Evolutionary conservation across 2,329 filamentous ascomycete genomes (phyloP), one percentile per base, ranked within the genome.

Genomic region (Sphaerulina musiva): DNA sequence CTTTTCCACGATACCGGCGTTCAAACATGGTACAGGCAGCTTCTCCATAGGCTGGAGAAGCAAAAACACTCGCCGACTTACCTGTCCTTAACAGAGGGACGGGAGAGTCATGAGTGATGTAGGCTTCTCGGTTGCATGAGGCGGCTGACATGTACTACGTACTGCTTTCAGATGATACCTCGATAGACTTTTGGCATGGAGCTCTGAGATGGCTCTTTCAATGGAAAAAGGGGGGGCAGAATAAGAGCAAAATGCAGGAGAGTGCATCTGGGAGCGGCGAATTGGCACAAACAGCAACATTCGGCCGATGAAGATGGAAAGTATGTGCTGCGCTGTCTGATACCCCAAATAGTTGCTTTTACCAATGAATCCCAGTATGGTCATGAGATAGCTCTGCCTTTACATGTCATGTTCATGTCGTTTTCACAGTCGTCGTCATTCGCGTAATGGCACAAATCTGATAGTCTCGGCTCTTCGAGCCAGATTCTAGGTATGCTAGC

Each of bases 101-200:
- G 31, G 44, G 44, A 23, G 50, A 39, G 54, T 53, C 45, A 40
- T 39, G 51, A 38, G 54, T 46, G 48, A 23, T 44, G 26, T 34
- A 46, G 41, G 42, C 41, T 50, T 34, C 20, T 53, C 43, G 20
- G 20, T 45, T 48, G 46, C 38, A 45, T 43, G 45, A 44, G 34
- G 48, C 53, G 45, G 44, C 45, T 55, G 26, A 6, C 26, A 29
- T 38, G 44, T 55, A 46, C 34, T 38, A 45, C 32, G 31, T 46
- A 56, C 45, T 56, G 54, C 50, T 56, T 56, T 53, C 54, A 56
- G 54, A 56, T 56, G 50, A 50, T 53, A 53, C 50, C 54, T 53
- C 47, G 39, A 53, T 47, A 56, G 51, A 53, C 34, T 38, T 38
- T 38, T 39, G 50, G 54, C 54, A 53, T 56, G 54, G 34, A 48